A percentile compares a stretch with the other conserved stretches of the same genome.
These are phyloP conservation scores for Lodderomyces pseudojiufengensis DNA, from an alignment of 1,139 yeast species.

Conservation along the genomic window DNA sequence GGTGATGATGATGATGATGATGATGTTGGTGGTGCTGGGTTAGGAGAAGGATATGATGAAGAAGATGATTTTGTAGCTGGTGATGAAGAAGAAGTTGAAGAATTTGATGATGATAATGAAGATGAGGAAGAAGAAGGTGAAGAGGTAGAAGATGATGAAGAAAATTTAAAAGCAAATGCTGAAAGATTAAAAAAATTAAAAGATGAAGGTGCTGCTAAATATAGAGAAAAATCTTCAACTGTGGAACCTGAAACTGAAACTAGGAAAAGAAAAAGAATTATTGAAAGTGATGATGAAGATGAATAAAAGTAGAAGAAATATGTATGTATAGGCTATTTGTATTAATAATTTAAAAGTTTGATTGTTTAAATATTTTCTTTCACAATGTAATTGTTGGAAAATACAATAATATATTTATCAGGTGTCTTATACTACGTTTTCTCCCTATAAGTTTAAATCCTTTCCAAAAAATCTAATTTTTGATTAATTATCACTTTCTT, in stretches of 20 bases:
- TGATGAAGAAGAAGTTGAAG: slow-evolving; percentile 48
- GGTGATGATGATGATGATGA: slow-evolving; percentile 39
- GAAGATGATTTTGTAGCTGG: slow-evolving; percentile 41
- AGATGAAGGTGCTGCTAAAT: slow-evolving; percentile 51
- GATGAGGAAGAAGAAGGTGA: slow-evolving; percentile 35
- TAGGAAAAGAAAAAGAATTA: slow-evolving; percentile 42
- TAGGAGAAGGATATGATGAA: slow-evolving; percentile 22
- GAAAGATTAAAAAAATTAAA: slow-evolving; percentile 62
- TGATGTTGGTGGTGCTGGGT: slow-evolving; percentile 19
- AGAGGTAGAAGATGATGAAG: slow-evolving; percentile 56
- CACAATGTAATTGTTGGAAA: too few species aligned
- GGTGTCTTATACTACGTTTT: too few species aligned
- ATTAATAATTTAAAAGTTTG: neutral
- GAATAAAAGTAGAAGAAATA: too few species aligned
- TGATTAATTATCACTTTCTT: too few species aligned
- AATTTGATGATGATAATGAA: slow-evolving; percentile 37
- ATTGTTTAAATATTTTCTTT: too few species aligned
- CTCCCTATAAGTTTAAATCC: too few species aligned
- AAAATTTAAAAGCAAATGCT: slow-evolving; percentile 56
- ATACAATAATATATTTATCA: too few species aligned
- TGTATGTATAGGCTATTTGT: slow-evolving; percentile 5
- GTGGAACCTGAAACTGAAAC: slow-evolving; percentile 41
- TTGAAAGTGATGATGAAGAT: slow-evolving; percentile 44
- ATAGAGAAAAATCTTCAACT: slow-evolving; percentile 34
- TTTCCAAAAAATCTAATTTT: too few species aligned